phyloP scores from a whole-genome alignment of 768 basidiomycete species.

The Lentinula aciculospora region DNA sequence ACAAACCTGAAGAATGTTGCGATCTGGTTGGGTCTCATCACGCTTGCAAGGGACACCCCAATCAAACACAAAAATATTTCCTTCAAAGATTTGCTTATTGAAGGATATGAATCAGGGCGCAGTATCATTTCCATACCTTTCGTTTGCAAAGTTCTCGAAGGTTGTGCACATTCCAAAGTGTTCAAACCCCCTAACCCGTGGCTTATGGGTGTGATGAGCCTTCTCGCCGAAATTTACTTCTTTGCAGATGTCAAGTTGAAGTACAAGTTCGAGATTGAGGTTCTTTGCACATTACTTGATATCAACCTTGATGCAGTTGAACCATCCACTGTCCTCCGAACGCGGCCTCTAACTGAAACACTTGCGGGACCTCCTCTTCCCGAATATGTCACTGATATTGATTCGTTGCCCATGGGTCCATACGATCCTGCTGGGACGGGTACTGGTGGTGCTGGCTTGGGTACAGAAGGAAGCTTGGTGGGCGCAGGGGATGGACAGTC shows the following conservation, averaged over 20 bases:
- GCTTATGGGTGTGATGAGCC: conserved; percentile 91
- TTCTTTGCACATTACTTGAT: conserved; percentile 87
- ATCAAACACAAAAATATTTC: conserved; percentile 91
- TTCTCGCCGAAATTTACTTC: conserved; percentile 94
- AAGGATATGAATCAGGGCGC: conserved; percentile 90
- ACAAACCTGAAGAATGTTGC: conserved; percentile 89
- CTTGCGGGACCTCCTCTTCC: conserved; percentile 59
- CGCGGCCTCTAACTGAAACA: conserved; percentile 58
- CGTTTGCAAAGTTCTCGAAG: conserved; percentile 94
- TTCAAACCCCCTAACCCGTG: conserved; percentile 98
- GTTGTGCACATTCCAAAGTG: conserved; percentile 82
- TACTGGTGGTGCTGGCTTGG: conserved; percentile 13
- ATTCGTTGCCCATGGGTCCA: conserved; percentile 69
- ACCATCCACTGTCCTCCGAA: conserved; percentile 77
- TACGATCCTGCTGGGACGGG: conserved; percentile 50
- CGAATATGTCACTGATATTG: conserved; percentile 77
- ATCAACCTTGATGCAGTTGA: conserved; percentile 84
- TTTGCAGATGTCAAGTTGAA: conserved; percentile 95
- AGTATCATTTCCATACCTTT: conserved; percentile 95
- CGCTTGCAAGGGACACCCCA: conserved; percentile 87
- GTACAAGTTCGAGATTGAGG: conserved; percentile 97
- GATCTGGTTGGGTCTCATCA: conserved; percentile 91
- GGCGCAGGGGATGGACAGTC: conserved; percentile 36
- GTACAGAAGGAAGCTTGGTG: not conserved
- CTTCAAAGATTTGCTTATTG: conserved; percentile 95